A percentile compares a stretch with the other conserved stretches of the same genome.
phyloP scores from a whole-genome alignment of 345 rosid species.

The Salix suchowensis region DNA sequence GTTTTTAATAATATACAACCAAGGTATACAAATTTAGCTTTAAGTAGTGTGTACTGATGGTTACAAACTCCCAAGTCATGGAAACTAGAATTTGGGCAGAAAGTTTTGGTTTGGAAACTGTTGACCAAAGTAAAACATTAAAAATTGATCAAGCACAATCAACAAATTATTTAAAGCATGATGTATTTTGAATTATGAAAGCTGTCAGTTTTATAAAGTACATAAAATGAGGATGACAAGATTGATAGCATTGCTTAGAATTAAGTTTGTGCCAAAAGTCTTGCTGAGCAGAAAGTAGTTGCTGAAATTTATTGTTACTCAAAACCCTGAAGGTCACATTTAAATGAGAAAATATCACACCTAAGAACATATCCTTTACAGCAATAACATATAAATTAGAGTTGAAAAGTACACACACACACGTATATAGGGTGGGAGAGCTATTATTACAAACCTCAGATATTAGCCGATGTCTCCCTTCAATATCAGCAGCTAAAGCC shows the following conservation, averaged over 20 bases:
- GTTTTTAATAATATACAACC: background rate
- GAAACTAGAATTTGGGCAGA: background rate
- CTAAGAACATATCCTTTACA: background rate
- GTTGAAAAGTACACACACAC: background rate
- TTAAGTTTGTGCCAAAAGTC: background rate
- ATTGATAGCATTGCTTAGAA: background rate
- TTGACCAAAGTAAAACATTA: background rate
- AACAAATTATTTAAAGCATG: background rate
- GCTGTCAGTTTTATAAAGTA: background rate
- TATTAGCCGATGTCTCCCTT: constrained; percentile 63
- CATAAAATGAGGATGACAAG: background rate
- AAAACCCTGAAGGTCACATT: background rate
- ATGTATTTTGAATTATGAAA: background rate
- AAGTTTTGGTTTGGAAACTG: background rate
- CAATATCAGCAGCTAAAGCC: constrained; percentile 58
- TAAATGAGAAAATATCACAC: background rate
- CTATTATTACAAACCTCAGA: constrained; percentile 53
- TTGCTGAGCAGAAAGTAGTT: background rate
- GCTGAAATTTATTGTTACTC: background rate
- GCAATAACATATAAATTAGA: background rate
- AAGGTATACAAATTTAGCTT: background rate
- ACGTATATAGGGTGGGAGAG: background rate
- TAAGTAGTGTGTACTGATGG: background rate
- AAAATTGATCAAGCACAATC: background rate
- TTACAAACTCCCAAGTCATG: background rate